Base-by-base conservation (phyloP, 441 rosid species). In the Croton setiger region DNA sequence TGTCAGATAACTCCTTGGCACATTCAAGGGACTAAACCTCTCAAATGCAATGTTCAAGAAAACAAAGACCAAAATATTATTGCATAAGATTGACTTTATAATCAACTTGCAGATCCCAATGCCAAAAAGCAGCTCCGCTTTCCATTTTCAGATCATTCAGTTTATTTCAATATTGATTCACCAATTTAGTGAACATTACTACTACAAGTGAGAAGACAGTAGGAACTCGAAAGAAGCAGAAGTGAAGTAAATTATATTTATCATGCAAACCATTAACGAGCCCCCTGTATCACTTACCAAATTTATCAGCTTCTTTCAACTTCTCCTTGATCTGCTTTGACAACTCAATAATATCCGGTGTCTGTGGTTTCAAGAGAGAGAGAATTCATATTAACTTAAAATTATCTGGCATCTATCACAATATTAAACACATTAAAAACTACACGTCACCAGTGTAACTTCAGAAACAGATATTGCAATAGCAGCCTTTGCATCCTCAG, bases 401-500 rank as follows among this genome's bases (percentile, higher is more conserved):
- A 35, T 7, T 65, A 66, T 68, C 7, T 45, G 4, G 6, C 47
- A 63, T 57, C 60, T 14, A 59, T 55, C 55, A 35, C 60, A n/a
- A 5, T 2, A 31, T 47, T 7, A 49, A 35, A 57, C 1, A 60
- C 39, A 58, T 6, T 6, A 14, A 70, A 44, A n/a, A 39, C 45
- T 33, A 15, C 36, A 18, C 70, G 49, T 66, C 65, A 95, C 99
- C 98, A 78, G 99, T 17, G 99, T 95, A 82, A 95, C 97, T 81
- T 95, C 93, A 7, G 97, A 83, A 49, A 95, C 98, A 3, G 98
- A 92, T 76, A 95, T 95, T 11, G 99, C 99, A 75, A 92, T 89
- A 33, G 99, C 99, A 74, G 99, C 98, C 87, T 95, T 95, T 9
- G 99, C 98, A 74, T 95, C 99, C 18, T 95, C 99, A 75, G 90